Percentiles rank a stretch among this genome's conserved stretches.
These are phyloP conservation scores for Taphrina wiesneri DNA, from an alignment of 1,139 yeast genomes.

Conservation along the genomic window DNA sequence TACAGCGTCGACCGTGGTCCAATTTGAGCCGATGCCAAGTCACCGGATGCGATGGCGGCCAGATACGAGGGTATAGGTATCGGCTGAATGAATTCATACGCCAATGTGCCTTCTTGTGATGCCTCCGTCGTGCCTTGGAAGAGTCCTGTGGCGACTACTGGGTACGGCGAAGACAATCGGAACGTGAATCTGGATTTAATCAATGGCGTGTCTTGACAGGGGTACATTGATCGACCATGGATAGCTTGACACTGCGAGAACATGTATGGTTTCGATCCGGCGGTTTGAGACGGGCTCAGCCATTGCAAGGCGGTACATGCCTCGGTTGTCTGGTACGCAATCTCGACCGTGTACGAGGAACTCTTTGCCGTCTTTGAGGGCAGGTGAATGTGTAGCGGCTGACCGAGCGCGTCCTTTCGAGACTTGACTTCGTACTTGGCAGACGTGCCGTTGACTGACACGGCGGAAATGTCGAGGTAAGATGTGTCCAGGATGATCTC, in stretches of 20 bases:
- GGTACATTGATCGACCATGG: constrained; percentile 84
- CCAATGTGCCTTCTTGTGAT: constrained; percentile 33
- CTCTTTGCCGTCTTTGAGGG: constrained; percentile 34
- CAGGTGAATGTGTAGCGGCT: constrained; percentile 54
- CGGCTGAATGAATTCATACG: constrained; percentile 61
- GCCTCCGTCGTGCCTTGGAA: constrained; percentile 39
- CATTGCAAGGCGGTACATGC: constrained; percentile 85
- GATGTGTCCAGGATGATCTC: constrained; percentile 68
- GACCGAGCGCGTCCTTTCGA: constrained; percentile 67
- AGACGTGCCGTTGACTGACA: constrained; percentile 51
- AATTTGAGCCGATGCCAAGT: constrained; percentile 63
- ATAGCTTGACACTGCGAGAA: constrained; percentile 91
- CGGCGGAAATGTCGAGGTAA: constrained; percentile 55
- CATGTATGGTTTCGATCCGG: constrained; percentile 72
- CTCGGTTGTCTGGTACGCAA: constrained; percentile 66
- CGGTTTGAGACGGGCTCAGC: constrained; percentile 75
- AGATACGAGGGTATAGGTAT: constrained; percentile 85
- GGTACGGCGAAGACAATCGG: constrained; percentile 55
- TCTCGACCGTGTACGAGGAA: constrained; percentile 46
- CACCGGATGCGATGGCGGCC: constrained; percentile 84
- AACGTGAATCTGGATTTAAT: constrained; percentile 68
- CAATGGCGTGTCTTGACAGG: constrained; percentile 90
- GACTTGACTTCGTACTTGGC: constrained; percentile 49
- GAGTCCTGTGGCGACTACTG: constrained; percentile 41
- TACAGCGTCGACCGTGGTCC: constrained; percentile 87